phyloP scores from a whole-genome alignment of 768 basidiomycete genomes.

The Pulveroboletus frians region DNA sequence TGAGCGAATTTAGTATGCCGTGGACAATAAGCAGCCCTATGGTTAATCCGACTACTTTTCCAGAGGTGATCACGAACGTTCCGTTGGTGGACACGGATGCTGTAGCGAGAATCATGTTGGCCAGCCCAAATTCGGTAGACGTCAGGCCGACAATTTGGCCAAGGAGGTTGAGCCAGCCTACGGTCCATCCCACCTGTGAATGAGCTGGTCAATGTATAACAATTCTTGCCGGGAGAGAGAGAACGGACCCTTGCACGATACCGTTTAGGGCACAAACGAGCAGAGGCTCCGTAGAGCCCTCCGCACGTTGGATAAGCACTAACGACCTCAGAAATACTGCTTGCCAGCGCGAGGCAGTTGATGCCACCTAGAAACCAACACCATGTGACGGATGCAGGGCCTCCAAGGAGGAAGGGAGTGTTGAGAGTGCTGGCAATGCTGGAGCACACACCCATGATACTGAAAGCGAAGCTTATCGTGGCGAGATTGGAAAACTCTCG shows the following conservation, averaged over 20 bases:
- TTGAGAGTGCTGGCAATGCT: slow-evolving; percentile 37
- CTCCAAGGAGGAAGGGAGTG: slow-evolving; percentile 34
- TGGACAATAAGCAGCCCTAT: slow-evolving; percentile 37
- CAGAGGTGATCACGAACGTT: slow-evolving; percentile 32
- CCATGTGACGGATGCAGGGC: slow-evolving; percentile 35
- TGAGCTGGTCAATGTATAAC: background rate
- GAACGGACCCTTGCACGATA: slow-evolving; percentile 55
- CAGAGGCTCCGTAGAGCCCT: slow-evolving; percentile 64
- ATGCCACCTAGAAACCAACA: slow-evolving; percentile 30
- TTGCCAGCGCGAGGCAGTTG: slow-evolving; percentile 28
- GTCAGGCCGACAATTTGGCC: slow-evolving; percentile 26
- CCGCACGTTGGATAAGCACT: slow-evolving; percentile 31
- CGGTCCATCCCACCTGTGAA: slow-evolving; percentile 25
- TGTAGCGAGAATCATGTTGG: slow-evolving; percentile 30
- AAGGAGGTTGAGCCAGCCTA: slow-evolving; percentile 32
- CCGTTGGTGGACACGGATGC: slow-evolving; percentile 26
- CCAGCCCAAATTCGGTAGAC: slow-evolving; percentile 37
- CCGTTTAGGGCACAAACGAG: slow-evolving; percentile 59
- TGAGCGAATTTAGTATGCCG: slow-evolving; percentile 42
- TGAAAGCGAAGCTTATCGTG: slow-evolving; percentile 31
- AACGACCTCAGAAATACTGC: slow-evolving; percentile 29
- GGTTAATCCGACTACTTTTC: slow-evolving; percentile 40
- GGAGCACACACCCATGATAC: slow-evolving; percentile 35
- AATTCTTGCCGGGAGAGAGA: background rate
- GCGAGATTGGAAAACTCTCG: slow-evolving; percentile 42